These are phyloP conservation scores for Symmetrospora coprosmae DNA, from an alignment of 768 basidiomycete genomes.

Conservation along the genomic window DNA sequence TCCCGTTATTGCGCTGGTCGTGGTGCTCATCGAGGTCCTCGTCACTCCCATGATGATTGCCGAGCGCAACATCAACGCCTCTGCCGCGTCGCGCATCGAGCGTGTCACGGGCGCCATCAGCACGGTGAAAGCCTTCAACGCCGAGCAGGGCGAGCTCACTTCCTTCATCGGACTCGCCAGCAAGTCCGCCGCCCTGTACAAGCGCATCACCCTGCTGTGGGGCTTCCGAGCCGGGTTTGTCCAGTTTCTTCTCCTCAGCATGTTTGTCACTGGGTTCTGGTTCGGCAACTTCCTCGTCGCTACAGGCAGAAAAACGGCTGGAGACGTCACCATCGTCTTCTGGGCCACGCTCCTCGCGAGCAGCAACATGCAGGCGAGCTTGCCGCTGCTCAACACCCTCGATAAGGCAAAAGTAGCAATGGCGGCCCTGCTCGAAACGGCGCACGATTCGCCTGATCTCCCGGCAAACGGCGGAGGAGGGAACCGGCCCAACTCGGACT, in stretches of 20 bases:
- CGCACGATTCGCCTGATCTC: conserved; percentile 38
- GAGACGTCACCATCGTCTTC: conserved; percentile 88
- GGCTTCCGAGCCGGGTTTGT: conserved; percentile 52
- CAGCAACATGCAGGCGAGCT: conserved; percentile 68
- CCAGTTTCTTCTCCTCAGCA: conserved; percentile 71
- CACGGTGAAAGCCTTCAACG: conserved; percentile 89
- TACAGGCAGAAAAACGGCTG: conserved; percentile 53
- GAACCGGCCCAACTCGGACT: not conserved
- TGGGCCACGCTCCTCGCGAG: conserved; percentile 91
- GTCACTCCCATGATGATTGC: conserved; percentile 52
- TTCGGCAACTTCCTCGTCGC: conserved; percentile 78
- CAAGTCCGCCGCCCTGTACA: conserved; percentile 43
- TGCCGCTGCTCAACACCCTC: conserved; percentile 63
- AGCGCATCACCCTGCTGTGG: conserved; percentile 57
- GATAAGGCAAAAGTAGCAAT: conserved; percentile 73
- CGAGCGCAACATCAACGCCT: conserved; percentile 55
- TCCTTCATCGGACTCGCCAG: conserved; percentile 43
- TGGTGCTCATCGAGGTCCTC: conserved; percentile 56
- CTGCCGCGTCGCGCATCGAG: conserved; percentile 65
- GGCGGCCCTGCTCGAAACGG: conserved; percentile 51
- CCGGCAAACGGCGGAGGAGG: not conserved
- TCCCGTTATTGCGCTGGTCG: conserved; percentile 63
- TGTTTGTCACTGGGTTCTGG: conserved; percentile 97
- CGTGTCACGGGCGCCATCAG: conserved; percentile 60
- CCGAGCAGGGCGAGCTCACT: conserved; percentile 47